Base-by-base conservation (phyloP, 768 basidiomycete species). In the Sporobolomyces pararoseus region DNA sequence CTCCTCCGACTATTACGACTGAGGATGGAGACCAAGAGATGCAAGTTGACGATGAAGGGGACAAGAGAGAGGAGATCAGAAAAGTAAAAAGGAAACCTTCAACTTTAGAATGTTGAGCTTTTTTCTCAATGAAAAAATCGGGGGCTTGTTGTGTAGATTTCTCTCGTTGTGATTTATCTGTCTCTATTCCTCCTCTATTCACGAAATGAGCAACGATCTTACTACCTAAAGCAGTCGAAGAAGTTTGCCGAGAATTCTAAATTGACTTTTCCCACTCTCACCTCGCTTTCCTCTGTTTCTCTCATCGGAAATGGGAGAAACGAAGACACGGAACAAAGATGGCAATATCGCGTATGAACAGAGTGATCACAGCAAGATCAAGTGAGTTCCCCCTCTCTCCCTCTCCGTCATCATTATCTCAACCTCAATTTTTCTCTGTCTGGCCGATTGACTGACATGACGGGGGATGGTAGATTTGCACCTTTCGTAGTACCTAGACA, bases 401-500 rank as follows among this genome's bases (percentile, higher is more conserved):
- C 2, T 47, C 59, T 12, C 34, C 21, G 29, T 42, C 59, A 60
- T 31, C 59, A 47, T 17, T 27, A 31, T 13, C 23, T 9, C 13
- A 5, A 4, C 14, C 17, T 60, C 34, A 31, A 27, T 3, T 49
- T n/a, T 4, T n/a, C 37, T 7, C 55, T 42, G 17, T 44, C 35
- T 25, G 27, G 9, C 60, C 34, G n/a, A 61, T 31, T 21, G 25
- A 16, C 39, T 47, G 46, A 13, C 17, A 42, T 17, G 10, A 44
- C 7, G 58, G 14, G 37, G 13, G 32, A n/a, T 23, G 31, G 1
- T 69, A 81, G 81, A 65, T 96, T 92, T 77, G 93, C 88, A 2
- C 93, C 93, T 0, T 84, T 90, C 12, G 85, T 86, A 76, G 88
- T 97, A 76, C 94, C 94, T 21, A 84, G 87, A 69, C 88, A 88